Base-by-base conservation (phyloP, 176 grass and related monocot genomes). In the Hordeum vulgare region DNA sequence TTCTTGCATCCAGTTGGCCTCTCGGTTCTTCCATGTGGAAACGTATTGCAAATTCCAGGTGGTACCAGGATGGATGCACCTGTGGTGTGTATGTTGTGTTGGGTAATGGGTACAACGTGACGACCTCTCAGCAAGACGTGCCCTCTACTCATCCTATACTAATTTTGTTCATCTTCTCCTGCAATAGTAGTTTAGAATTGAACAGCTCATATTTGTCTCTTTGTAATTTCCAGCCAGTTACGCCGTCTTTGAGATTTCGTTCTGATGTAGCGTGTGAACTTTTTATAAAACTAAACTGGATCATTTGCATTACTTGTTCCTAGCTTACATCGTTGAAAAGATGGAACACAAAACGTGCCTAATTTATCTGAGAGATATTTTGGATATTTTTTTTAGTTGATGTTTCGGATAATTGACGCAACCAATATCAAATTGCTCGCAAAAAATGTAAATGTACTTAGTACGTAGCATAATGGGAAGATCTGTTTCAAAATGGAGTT, bases 101-200 rank as follows among this genome's bases (percentile, higher is more conserved):
- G 4, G 34, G 25, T 71, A 71, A 29, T 47, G 71, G 25, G 7
- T 81, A n/a, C 68, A 29, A 86, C 56, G 83, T 90, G 79, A 4
- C 17, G 18, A 10, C 72, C 13, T 64, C 23, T 11, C 24, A 42
- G 21, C n/a, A 72, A n/a, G 57, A 90, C 79, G 74, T 90, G 88
- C 73, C 18, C 1, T 20, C 21, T 26, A 71, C 14, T 45, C 5
- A 11, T 47, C 5, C 20, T 74, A 27, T 56, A 26, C 11, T 27
- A 73, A 10, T 8, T 54, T 20, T 20, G 18, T 72, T 27, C 4
- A 18, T 25, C 8, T 35, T 80, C 7, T n/a, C 27, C 11, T 23
- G 11, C 28, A 36, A 15, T 67, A 80, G 24, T 67, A 5, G 39
- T 29, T 42, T 14, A 71, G 37, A 71, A 71, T 44, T 8, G 12